Evolutionary conservation across 805 yeast genomes (phyloP), one percentile per base, ranked within the genome.

Genomic region (Saccharomycopsis malanga): DNA sequence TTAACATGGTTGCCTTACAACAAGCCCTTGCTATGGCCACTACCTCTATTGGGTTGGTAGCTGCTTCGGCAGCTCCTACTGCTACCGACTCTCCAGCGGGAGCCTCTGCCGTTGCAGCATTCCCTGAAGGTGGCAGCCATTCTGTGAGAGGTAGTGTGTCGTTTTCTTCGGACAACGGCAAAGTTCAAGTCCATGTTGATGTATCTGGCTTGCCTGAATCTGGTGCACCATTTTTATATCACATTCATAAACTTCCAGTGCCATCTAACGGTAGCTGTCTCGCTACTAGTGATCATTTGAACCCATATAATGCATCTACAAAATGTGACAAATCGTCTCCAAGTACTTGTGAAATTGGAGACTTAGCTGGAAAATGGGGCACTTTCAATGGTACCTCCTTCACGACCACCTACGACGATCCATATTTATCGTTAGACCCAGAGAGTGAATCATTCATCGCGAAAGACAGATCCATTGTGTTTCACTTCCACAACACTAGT

Each of bases 321-420:
- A 59, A 58, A 5, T 78, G 82, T 59, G 76, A 71, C 44, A 53
- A 59, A 24, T 67, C 68, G 45, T 64, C 63, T 20, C 69, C 69
- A 52, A 77, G 76, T 58, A 61, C 75, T 9, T 78, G 82, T 55
- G 75, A 76, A 58, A 73, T 78, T 23, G 84, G 84, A 39, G 83
- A 78, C 56, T 70, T 78, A 53, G 71, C 80, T 7, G 83, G 83
- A 24, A 78, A 78, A 57, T 82, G 77, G 60, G 83, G 83, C 20
- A 72, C 64, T 64, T 14, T 32, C 45, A 34, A 42, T 14, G 17
- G 18, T 5, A 42, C 39, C 22, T 25, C 37, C 14, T 42, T 14
- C 45, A 15, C 14, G n/a, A 30, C 23, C n/a, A 15, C 45, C 5
- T 42, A 37, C 45, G 15, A 10, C 14, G 45, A 42, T 43, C 45